A percentile compares a stretch with the other conserved stretches of the same genome.
phyloP scores from a whole-genome alignment of 495 filamentous ascomycete species.

The Cudoniella acicularis region DNA sequence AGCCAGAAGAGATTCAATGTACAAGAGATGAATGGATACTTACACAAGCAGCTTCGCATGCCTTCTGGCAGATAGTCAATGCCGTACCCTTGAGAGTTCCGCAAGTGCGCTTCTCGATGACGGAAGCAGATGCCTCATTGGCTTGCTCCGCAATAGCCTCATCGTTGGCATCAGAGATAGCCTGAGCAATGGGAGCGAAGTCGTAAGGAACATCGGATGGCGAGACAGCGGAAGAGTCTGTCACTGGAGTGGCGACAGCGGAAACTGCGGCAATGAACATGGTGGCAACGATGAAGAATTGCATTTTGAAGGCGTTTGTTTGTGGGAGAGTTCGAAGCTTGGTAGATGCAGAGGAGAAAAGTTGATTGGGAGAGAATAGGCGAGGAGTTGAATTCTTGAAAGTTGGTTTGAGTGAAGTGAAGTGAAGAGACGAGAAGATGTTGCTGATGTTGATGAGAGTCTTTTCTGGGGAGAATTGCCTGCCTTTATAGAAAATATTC shows the following conservation, averaged over 20 bases:
- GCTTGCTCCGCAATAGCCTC: neutral
- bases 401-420: too few relatives aligned
- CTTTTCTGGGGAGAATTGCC: too few relatives aligned
- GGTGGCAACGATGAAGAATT: constrained; percentile 2
- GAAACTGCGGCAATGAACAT: neutral
- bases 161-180: neutral
- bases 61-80: constrained; percentile 1
- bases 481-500: too few relatives aligned
- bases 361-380: neutral
- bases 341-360: neutral
- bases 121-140: neutral
- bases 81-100: constrained; percentile 2
- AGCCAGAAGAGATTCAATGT: neutral
- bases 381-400: too few relatives aligned
- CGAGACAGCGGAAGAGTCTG: neutral
- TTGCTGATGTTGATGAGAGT: too few relatives aligned
- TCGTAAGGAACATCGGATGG: neutral
- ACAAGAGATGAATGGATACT: neutral
- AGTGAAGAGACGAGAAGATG: too few relatives aligned
- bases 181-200: neutral
- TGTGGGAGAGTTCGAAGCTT: neutral
- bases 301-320: constrained; percentile 3
- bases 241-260: neutral
- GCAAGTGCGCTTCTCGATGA: constrained; percentile 9
- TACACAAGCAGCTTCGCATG: constrained; percentile 9